A percentile compares a stretch with the other conserved stretches of the same genome.
These are phyloP conservation scores for Crotalaria pallida DNA, from an alignment of 306 rosid genomes.

Conservation along the genomic window DNA sequence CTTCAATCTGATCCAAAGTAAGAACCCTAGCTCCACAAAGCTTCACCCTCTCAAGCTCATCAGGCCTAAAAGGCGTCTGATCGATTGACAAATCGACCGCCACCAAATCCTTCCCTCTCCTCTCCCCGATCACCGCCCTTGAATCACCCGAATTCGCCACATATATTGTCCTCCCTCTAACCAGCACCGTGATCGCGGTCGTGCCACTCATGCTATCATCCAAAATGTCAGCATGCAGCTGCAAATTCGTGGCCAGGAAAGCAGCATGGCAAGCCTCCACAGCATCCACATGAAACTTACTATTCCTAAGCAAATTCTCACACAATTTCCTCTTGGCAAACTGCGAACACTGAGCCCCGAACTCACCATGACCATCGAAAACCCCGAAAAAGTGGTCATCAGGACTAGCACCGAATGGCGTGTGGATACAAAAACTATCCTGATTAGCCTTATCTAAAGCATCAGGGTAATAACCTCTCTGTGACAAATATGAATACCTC, in stretches of 20 bases:
- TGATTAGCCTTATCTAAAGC: constrained; percentile 97
- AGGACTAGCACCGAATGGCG: constrained; percentile 69
- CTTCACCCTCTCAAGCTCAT: constrained; percentile 83
- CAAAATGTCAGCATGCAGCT: constrained; percentile 60
- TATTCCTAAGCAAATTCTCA: constrained; percentile 76
- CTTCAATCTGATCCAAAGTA: constrained; percentile 97
- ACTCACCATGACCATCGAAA: constrained; percentile 95
- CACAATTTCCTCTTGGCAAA: constrained; percentile 75
- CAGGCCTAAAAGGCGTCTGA: constrained; percentile 81
- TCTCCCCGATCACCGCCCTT: constrained; percentile 86
- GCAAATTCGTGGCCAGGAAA: constrained; percentile 61
- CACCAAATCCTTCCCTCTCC: constrained; percentile 65
- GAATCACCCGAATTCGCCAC: constrained; percentile 96
- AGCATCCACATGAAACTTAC: constrained; percentile 52
- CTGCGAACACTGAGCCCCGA: constrained; percentile 87
- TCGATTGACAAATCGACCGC: constrained; percentile 92
- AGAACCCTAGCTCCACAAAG: constrained; percentile 94
- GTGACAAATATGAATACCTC: constrained; percentile 71
- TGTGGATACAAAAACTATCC: constrained; percentile 92
- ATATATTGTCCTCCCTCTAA: constrained; percentile 69
- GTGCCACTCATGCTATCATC: constrained; percentile 99
- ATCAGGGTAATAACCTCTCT: constrained; percentile 93
- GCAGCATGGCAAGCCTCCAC: constrained; percentile 84
- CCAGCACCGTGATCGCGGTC: constrained; percentile 79
- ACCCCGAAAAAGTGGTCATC: constrained; percentile 93